Base-by-base conservation (phyloP, 345 rosid genomes). In the Murraya paniculata region DNA sequence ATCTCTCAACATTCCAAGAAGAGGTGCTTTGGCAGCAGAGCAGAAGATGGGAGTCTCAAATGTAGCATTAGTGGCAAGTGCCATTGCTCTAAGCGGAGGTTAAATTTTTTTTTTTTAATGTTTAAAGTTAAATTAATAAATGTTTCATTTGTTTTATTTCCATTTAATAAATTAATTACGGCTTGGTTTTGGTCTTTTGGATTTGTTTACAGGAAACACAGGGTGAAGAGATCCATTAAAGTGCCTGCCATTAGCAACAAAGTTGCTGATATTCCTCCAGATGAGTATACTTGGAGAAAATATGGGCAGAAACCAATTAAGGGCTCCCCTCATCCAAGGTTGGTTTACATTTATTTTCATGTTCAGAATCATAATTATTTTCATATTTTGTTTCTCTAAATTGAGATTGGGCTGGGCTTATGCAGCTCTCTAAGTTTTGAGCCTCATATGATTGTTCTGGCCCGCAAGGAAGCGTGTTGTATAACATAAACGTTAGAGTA, bases 231-330 rank as follows among this genome's bases (percentile, higher is more conserved):
- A 76, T 85, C 94, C 1, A 92, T 92, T 45, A 91, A 91, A 78
- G 93, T 91, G n/a, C 97, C 97, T 81, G 97, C 97, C 57, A 88
- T 92, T 22, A 92, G 97, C 75, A 91, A 91, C 88, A 92, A 88
- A 89, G 85, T 91, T 73, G 93, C 97, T 2, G 95, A 92, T 82
- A 91, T 92, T 77, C 97, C 97, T 69, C 90, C 93, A 21, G 97
- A 92, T 84, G 97, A 92, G 82, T 91, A 85, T 74, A 87, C 97
- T 38, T 92, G 97, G 97, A 91, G 93, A 78, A 92, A 92, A 75
- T 92, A 92, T 61, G 97, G 97, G 21, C 97, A 92, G 80, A 92
- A 92, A 80, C 97, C 97, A 4, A 92, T 92, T 33, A 92, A 92
- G 73, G 94, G 94, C 22, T 89, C 97, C 81, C 93, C 94, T 18